Evolutionary conservation across 2,329 filamentous ascomycete species (phyloP), one percentile per base, ranked within the genome.

Genomic region (Metarhizium sp.): DNA sequence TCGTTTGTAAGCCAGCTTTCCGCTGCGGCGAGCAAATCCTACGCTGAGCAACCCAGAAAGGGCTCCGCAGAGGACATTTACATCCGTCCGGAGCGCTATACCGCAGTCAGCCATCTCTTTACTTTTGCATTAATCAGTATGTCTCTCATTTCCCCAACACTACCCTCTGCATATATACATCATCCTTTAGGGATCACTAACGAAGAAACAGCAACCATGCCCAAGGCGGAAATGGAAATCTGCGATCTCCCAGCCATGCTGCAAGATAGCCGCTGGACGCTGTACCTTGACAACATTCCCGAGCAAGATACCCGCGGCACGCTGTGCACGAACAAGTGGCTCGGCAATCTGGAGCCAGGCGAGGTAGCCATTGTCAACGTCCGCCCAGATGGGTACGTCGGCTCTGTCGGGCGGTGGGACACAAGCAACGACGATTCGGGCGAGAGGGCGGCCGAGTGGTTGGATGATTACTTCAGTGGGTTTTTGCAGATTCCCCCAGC

Each of bases 331-430:
- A 78, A 84, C 62, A 89, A 87, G 67, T 90, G 86, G 86, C 73
- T 88, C 6, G 84, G 82, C 45, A 77, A 74, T 49, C 70, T 88
- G 3, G 72, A 71, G 0, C 72, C 75, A 1, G 73, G 76, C 10
- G 79, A 86, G 60, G 78, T 86, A 6, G 82, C 80, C 4, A 78
- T 90, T 45, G 74, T 86, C 45, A 85, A 86, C 61, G 83, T 90
- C 2, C 77, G 87, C 5, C 87, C 87, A 0, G 87, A 90, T 67
- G 86, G 87, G 11, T 90, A 90, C 66, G 81, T 90, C 4, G 87
- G 86, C 1, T 82, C 78, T n/a, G 69, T 88, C 29, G 73, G 77
- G 48, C 70, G 76, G 45, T 80, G 77, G 77, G 76, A 79, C 63
- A 73, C 75, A 38, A 74, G 71, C 60, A 64, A 77, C 32, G 77